These are phyloP conservation scores for Saksenaea vasiformis DNA, from an alignment of 371 early-diverging fungal species.

Conservation along the genomic window DNA sequence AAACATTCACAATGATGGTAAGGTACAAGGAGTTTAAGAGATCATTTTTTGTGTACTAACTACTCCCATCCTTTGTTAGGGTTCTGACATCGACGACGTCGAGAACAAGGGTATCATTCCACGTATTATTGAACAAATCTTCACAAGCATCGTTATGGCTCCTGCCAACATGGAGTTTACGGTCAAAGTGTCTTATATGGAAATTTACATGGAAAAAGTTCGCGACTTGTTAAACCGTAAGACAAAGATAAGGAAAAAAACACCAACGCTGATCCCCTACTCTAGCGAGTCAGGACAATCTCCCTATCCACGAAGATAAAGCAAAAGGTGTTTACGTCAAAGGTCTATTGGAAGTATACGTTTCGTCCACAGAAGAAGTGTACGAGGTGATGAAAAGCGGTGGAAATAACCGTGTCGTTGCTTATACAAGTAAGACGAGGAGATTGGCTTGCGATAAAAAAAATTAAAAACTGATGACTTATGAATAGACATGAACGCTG, in stretches of 20 bases:
- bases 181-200: slow-evolving; percentile 96
- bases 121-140: slow-evolving; percentile 91
- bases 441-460: slow-evolving; percentile 15
- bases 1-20: slow-evolving; percentile 99
- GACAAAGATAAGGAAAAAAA: slow-evolving; percentile 22
- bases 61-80: slow-evolving; percentile 83
- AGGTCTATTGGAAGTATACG: slow-evolving; percentile 92
- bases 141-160: slow-evolving; percentile 81
- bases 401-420: slow-evolving; percentile 86
- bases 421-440: slow-evolving; percentile 76
- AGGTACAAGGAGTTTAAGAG: slow-evolving; percentile 10
- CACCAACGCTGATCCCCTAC: not conserved
- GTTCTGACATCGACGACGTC: slow-evolving; percentile 90
- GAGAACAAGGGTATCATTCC: slow-evolving; percentile 92
- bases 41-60: slow-evolving; percentile 53
- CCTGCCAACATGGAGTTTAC: slow-evolving; percentile 90
- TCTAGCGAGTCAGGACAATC: slow-evolving; percentile 81
- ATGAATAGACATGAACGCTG: slow-evolving; percentile 93
- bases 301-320: slow-evolving; percentile 96
- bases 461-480: not conserved
- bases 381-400: slow-evolving; percentile 95
- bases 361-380: slow-evolving; percentile 91
- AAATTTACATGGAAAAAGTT: slow-evolving; percentile 99
- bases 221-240: slow-evolving; percentile 93
- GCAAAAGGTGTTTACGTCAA: slow-evolving; percentile 94